Evolutionary conservation across 192 early-diverging fungal genomes (phyloP).

Genomic region (Physocladia obscura): DNA sequence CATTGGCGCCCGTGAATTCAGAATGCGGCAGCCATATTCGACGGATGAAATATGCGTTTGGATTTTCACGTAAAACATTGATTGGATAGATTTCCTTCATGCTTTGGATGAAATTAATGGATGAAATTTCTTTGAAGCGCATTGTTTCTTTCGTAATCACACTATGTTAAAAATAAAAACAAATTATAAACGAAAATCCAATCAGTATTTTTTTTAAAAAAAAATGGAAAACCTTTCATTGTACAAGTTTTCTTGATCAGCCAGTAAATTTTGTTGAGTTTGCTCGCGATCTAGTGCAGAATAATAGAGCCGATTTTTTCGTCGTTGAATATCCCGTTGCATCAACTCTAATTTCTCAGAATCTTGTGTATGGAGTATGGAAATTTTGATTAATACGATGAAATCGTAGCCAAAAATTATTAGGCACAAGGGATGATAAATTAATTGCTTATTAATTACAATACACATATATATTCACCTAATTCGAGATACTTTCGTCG

Average conservation of each 20-base stretch:
- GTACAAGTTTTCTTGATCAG: neutral
- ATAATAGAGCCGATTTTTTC: slow-evolving; percentile 20
- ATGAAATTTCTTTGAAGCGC: slow-evolving; percentile 2
- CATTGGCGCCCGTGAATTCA: slow-evolving; percentile 37
- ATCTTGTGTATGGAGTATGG: too few species aligned
- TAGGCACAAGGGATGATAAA: too few species aligned
- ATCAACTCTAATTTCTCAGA: neutral
- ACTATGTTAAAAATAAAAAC: neutral
- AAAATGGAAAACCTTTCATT: neutral
- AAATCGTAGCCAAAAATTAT: too few species aligned
- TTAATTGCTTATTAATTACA: too few species aligned
- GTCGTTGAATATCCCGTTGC: slow-evolving; percentile 1
- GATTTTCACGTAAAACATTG: slow-evolving; percentile 1
- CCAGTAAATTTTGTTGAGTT: slow-evolving; percentile 1
- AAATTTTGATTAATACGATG: too few species aligned
- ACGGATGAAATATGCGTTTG: slow-evolving; percentile 30
- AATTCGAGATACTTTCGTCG: too few species aligned
- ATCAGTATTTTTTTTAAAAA: too few species aligned
- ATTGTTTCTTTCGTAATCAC: neutral
- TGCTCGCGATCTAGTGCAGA: slow-evolving; percentile 16
- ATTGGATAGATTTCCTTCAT: slow-evolving; percentile 39
- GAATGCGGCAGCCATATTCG: slow-evolving; percentile 42
- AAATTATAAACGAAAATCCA: neutral
- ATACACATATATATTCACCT: too few species aligned
- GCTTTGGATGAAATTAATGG: neutral